These are phyloP conservation scores for Eucalyptus guilfoylei DNA, from an alignment of 345 rosid genomes.

Conservation along the genomic window DNA sequence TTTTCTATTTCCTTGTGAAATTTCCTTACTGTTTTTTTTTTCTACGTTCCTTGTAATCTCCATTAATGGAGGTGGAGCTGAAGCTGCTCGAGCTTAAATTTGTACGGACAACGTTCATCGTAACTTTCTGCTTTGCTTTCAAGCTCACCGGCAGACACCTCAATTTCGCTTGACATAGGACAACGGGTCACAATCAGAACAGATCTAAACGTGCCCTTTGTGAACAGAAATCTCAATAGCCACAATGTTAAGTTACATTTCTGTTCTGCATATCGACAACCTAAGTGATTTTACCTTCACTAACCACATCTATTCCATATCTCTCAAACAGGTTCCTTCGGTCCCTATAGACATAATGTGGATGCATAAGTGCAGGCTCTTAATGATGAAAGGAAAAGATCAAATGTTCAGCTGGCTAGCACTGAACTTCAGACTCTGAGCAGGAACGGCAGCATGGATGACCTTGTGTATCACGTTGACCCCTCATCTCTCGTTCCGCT, in stretches of 20 bases:
- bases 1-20: background rate
- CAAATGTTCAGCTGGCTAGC: too few relatives aligned
- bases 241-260: background rate
- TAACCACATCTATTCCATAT: background rate
- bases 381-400: background rate
- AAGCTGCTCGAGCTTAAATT: background rate
- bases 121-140: background rate
- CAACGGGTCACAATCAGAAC: background rate
- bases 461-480: background rate
- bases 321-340: background rate
- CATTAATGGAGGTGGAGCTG: background rate
- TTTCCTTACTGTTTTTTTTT: background rate
- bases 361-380: background rate
- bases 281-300: background rate
- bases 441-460: background rate
- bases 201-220: background rate
- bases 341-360: background rate
- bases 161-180: background rate
- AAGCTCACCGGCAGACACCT: background rate
- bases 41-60: background rate
- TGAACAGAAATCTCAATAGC: background rate
- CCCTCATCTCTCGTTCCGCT: background rate
- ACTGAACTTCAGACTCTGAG: too few relatives aligned
- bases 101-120: background rate
- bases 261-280: background rate